Base-by-base conservation (phyloP, 2,329 filamentous ascomycete genomes). In the Triangularia verruculosa region DNA sequence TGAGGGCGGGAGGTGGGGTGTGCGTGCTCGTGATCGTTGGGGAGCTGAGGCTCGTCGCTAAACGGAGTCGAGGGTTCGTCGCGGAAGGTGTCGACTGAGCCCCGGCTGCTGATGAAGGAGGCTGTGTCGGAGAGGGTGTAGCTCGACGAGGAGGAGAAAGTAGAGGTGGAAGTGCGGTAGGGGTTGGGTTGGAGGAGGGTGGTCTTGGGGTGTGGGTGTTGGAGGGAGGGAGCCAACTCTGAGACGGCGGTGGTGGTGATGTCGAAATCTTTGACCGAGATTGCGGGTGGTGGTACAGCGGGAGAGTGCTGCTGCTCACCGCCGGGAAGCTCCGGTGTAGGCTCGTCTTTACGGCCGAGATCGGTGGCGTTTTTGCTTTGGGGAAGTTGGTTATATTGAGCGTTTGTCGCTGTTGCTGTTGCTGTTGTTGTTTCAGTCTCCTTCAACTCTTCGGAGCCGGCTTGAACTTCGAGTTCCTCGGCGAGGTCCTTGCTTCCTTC, bases 1-100 rank as follows among this genome's bases (percentile, higher is more conserved):
- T 72, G 69, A n/a, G 64, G 68, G 32, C 72, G 63, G 39, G 39
- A 63, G 27, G 25, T 34, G 4, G 25, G 61, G 27, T 25, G 28
- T n/a, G 5, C 11, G 9, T 24, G 11, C n/a, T 57, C 43, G n/a
- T 43, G 25, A 13, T 57, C 43, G 27, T 27, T 54, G 39, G 58
- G 13, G 57, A 13, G 51, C 12, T 24, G 25, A 2, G 61, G 13
- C 43, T 63, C 54, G 9, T 63, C 54, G 11, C 27, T 27, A 2
- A 32, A 64, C 0, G 43, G 59, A 6, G 57, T 61, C 34, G 59
- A 32, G 7, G 62, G 20, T 51, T 63, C 54, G 25, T 64, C 64
- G 6, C 59, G 63, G 47, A 63, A 51, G 7, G 59, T 61, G 32
- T 70, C 67, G 51, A 70, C 67, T 8, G 67, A 67, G 39, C 61